Conservation (phyloP, 108 stramenopile species). For the Poteriospumella lacustris region DNA sequence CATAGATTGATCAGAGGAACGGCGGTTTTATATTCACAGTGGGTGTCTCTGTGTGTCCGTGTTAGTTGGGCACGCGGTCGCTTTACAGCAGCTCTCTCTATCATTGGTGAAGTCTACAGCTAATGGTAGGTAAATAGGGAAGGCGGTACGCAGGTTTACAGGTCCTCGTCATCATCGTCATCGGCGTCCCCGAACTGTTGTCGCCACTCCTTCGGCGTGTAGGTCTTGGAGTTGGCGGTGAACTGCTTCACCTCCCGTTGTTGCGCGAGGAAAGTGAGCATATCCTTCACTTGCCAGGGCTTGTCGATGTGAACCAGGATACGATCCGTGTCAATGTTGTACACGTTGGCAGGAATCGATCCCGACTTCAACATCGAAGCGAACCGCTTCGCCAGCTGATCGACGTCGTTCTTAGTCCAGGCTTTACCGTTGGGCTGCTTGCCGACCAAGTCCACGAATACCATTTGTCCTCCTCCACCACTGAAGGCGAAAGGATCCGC, state of each 20-base stretch:
- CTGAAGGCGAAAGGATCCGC: neutral
- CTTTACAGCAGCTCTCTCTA: no score
- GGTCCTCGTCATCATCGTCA: neutral
- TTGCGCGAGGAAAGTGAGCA: neutral
- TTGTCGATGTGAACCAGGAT: neutral
- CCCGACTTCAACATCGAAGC: neutral
- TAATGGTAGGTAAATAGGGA: no score
- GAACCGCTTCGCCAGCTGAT: neutral
- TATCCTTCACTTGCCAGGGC: neutral
- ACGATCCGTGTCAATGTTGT: neutral
- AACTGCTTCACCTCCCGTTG: neutral
- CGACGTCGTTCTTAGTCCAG: neutral
- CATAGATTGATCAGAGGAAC: no score
- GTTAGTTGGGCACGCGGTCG: no score
- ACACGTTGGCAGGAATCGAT: neutral
- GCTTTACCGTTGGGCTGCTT: neutral
- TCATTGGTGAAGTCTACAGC: no score
- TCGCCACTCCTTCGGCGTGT: neutral
- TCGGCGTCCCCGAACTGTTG: neutral
- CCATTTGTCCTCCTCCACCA: neutral
- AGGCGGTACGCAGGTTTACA: no score
- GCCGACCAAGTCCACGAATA: neutral
- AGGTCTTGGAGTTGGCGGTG: neutral
- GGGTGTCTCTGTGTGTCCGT: no score
- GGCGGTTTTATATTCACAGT: no score